Percentiles rank a stretch among this genome's conserved stretches.
Conservation (phyloP, 1,284 basidiomycete genomes). For the Ceratobasidium sp. region DNA sequence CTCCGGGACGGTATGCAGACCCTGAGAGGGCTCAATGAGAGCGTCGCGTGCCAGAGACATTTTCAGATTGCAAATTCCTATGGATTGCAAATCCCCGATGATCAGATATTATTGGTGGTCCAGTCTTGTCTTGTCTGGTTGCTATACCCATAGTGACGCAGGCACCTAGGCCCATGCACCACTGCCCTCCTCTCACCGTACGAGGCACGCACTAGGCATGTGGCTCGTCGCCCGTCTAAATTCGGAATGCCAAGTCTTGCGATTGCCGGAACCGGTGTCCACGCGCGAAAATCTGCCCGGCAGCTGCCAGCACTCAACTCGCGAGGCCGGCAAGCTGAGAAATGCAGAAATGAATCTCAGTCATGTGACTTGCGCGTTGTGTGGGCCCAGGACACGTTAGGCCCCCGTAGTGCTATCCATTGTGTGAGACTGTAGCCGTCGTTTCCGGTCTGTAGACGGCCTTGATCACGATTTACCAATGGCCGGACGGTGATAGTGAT, state of each 20-base stretch:
- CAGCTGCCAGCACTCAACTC: background rate
- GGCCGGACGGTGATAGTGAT: slow-evolving; percentile 14
- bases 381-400: slow-evolving; percentile 3
- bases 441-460: slow-evolving; percentile 10
- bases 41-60: slow-evolving; percentile 16
- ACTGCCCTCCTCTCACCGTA: too few species aligned
- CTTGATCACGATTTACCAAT: background rate
- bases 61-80: slow-evolving; percentile 19
- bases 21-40: slow-evolving; percentile 20
- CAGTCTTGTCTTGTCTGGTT: too few species aligned
- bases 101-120: slow-evolving; percentile 14
- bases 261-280: slow-evolving; percentile 1
- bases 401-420: background rate
- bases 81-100: slow-evolving; percentile 27
- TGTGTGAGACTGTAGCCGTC: background rate
- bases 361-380: slow-evolving; percentile 32
- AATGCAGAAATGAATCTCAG: background rate
- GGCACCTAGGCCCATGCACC: too few species aligned
- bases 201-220: background rate
- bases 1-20: slow-evolving; percentile 8
- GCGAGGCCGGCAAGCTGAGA: background rate
- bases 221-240: slow-evolving; percentile 7
- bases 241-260: background rate
- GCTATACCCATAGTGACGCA: too few species aligned
- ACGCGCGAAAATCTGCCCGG: background rate